Base-by-base conservation (phyloP, 2,329 filamentous ascomycete species). In the Sporothrix luriei region DNA sequence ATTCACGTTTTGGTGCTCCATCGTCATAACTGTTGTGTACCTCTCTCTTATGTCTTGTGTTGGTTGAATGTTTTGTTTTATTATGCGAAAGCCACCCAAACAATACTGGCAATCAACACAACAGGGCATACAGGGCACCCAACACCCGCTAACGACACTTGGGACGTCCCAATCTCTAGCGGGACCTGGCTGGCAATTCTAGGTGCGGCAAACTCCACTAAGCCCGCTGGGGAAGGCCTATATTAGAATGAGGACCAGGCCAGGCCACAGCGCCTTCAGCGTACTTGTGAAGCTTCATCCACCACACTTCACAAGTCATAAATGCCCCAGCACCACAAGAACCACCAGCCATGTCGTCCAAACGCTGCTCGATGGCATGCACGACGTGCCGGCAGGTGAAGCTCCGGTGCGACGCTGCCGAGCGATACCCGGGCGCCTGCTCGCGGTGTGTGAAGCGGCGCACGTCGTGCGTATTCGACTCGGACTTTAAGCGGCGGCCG, bases 371-470 rank as follows among this genome's bases (percentile, higher is more conserved):
- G 1, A 70, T 70, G 69, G 69, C 69, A 3, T 70, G 69, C 52
- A 70, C 69, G 10, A 70, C 69, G 21, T 70, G 69, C 33, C 64
- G 69, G 2, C 69, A 70, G n/a, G 69, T 70, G 38, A 70, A 70
- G 59, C 66, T 70, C 1, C 48, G 59, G 4, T 70, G 69, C 40
- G 69, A 70, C 64, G 69, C 69, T 4, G 65, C 69, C 1, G 24
- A 67, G 6, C 55, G 57, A 43, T 68, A 68, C 21, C 69, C 69
- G 40, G 29, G 16, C 14, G 49, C 66, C 9, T 70, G 69, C 26
- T 49, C 65, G 1, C 65, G 69, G 1, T 70, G 69, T 29, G 65
- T 65, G 38, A 68, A 65, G n/a, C 48, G 51, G 14, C 49, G 54
- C 49, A 70, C 68, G 69, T 59, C 40, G 49, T 70, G 69, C 43